These are phyloP conservation scores for Phialophora verrucosa DNA, from an alignment of 2,329 filamentous ascomycete genomes.

Conservation along the genomic window DNA sequence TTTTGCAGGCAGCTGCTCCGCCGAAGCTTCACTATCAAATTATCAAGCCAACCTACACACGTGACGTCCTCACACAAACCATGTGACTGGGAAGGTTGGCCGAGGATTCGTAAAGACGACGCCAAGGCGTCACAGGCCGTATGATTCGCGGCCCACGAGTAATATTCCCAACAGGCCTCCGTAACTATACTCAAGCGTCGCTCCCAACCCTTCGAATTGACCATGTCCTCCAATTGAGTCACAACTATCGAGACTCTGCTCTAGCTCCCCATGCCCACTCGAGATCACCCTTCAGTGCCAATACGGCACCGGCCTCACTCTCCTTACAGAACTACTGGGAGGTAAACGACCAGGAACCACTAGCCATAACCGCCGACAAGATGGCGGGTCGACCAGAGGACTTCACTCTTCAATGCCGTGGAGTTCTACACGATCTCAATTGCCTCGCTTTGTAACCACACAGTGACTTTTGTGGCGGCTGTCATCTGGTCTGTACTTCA, in stretches of 20 bases:
- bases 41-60: background rate
- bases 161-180: too few species aligned
- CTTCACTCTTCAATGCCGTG: background rate
- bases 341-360: background rate
- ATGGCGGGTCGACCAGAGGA: background rate
- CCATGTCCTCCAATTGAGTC: too few species aligned
- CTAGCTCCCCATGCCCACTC: background rate
- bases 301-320: background rate
- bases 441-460: background rate
- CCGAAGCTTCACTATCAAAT: background rate
- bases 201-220: too few species aligned
- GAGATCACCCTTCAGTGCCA: background rate
- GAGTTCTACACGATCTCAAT: background rate
- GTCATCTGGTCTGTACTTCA: background rate
- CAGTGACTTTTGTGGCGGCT: background rate
- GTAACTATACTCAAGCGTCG: too few species aligned
- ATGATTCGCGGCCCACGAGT: too few species aligned
- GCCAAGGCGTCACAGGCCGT: too few species aligned
- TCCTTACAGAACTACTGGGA: background rate
- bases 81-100: too few species aligned
- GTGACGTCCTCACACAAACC: background rate
- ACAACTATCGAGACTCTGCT: background rate
- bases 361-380: background rate
- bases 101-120: too few species aligned
- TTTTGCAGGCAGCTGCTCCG: background rate